Evolutionary conservation across 2,329 filamentous ascomycete genomes (phyloP), one percentile per base, ranked within the genome.

Genomic region (Colletotrichum brevisporum): DNA sequence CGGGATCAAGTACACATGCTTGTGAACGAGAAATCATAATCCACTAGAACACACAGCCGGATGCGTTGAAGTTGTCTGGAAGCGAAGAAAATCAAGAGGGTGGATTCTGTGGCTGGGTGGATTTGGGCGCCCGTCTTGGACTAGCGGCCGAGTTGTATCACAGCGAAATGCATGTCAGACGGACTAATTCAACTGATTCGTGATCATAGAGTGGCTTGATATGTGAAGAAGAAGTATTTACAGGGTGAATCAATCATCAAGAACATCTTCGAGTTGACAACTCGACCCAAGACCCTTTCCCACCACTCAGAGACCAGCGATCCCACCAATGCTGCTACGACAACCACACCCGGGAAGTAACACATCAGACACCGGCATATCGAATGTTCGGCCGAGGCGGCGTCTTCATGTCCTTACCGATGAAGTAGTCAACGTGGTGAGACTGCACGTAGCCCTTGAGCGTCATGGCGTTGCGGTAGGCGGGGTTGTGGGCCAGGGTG

Each of bases 381-480:
- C 54, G 54, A 21, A 68, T 70, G 6, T 70, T 54, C 1, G 72
- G 73, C 13, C 15, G 26, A 0, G 71, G 69, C 5, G 71, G 73
- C 31, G 54, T 62, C 18, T 59, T 26, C 72, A 74, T 75, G 6
- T 53, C 68, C 2, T 72, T 57, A 0, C 73, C 71, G 1, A 75
- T 57, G 51, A 71, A 74, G 36, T 74, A 75, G 43, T 75, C 73
- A 0, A 75, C 63, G 26, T 74, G 70, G 6, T 74, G 72, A 13
- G 69, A 71, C 66, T 75, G 72, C 21, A 72, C 50, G 16, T 75
- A 75, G 0, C 73, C 74, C 54, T 75, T 75, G 12, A 75, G 60
- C 0, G 73, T 75, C 71, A 75, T 68, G 13, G 71, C 67, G 26
- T 75, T 75, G 6, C 73, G 71, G n/a, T 75, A 75, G 1, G 74